Evolutionary conservation across 345 rosid species (phyloP), one percentile per base, ranked within the genome.

Genomic region (Kernera saxatilis): DNA sequence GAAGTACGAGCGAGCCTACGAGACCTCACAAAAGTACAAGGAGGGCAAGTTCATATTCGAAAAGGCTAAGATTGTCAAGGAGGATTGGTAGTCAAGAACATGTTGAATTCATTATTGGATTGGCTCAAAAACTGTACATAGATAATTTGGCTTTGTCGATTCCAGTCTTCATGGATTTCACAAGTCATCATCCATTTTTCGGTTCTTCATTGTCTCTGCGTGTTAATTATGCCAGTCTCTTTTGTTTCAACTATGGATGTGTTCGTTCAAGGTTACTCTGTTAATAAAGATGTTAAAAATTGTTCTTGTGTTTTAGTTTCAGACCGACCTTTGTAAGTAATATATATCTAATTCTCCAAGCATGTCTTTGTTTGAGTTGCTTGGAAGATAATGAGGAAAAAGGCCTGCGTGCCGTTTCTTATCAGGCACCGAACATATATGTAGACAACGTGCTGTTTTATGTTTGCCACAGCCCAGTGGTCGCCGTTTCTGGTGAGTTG

Each of bases 1-100:
- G 97, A 91, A 88, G 77, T 91, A 91, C 25, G 88, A 85, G 76
- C 80, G 92, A 78, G 97, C 97, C 4, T 88, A 82, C 0, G 90
- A 86, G 75, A 72, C 77, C 9, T 74, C 89, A 0, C 97, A 88
- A 59, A 91, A 82, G 87, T 91, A 91, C 78, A 91, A 91, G 75
- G 97, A 91, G 74, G 97, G 97, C 56, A 91, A 91, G 73, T 91
- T 86, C 80, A 87, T 91, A 41, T 82, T 91, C 13, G 97, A 91
- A 87, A 91, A 88, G 72, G 78, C 84, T 3, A 91, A 84, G 83
- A 88, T 91, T 58, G 91, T 78, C 67, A 83, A 78, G 80, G 94
- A 90, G 49, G 80, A 86, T 59, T 88, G 93, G 91, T 90, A 88
- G 81, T 18, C 9, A 49, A 33, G 51, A 48, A 54, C 59, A 46